A percentile compares a stretch with the other conserved stretches of the same genome.
These are phyloP conservation scores for Starmerella potacharoeniae DNA, from an alignment of 805 yeast species.

Conservation along the genomic window DNA sequence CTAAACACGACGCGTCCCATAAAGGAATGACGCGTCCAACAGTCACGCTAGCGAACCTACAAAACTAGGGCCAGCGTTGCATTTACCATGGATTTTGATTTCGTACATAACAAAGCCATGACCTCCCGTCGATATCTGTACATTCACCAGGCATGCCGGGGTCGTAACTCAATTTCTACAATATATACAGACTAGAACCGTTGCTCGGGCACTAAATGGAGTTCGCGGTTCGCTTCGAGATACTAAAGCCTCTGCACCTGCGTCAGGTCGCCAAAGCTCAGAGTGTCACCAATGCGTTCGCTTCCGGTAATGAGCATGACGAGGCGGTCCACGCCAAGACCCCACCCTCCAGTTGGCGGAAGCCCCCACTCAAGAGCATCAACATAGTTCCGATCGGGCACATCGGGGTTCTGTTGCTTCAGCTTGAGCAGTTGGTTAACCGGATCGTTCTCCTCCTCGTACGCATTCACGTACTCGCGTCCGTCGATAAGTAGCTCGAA, in stretches of 20 bases:
- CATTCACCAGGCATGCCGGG: too few species aligned
- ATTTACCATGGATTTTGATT: too few species aligned
- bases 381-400: conserved; percentile 64
- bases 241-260: conserved; percentile 13
- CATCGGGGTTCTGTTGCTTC: conserved; percentile 38
- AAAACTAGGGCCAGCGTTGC: too few species aligned
- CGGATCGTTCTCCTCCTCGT: conserved; percentile 93
- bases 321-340: conserved; percentile 82
- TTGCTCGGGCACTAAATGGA: too few species aligned
- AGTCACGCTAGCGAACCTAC: too few species aligned
- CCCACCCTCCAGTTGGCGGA: conserved; percentile 99
- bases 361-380: conserved; percentile 80
- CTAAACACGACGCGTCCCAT: not conserved
- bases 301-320: conserved; percentile 63
- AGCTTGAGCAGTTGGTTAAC: conserved; percentile 56
- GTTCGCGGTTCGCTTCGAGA: not conserved
- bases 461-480: conserved; percentile 78
- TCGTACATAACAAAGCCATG: too few species aligned
- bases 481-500: conserved; percentile 79
- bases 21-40: not conserved
- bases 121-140: too few species aligned
- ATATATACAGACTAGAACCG: too few species aligned
- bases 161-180: too few species aligned
- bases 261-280: conserved; percentile 17
- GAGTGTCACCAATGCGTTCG: conserved; percentile 38